Evolutionary conservation across 108 stramenopile species (phyloP).

Genomic region (Cylindrotheca fusiformis): DNA sequence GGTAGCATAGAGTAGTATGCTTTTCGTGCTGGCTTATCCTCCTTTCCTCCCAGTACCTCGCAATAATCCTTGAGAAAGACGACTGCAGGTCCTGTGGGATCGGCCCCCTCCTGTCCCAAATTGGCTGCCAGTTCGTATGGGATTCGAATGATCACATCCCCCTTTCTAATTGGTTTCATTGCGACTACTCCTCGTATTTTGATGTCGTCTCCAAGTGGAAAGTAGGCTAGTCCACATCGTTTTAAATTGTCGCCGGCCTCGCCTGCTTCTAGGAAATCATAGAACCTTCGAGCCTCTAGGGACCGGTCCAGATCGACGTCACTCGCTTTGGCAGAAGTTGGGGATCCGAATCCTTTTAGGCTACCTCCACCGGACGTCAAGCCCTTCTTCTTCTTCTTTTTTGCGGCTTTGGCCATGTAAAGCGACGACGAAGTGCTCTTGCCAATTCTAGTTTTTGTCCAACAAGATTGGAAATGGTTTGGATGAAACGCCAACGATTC

Average conservation of each 20-base stretch:
- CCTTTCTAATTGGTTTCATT: slow-evolving; percentile 56
- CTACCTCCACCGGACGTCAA: slow-evolving; percentile 7
- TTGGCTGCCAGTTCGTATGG: slow-evolving; percentile 74
- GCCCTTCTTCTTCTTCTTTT: slow-evolving; percentile 30
- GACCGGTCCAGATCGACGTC: slow-evolving; percentile 53
- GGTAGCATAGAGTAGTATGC: slow-evolving; percentile 71
- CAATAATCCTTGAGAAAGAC: slow-evolving; percentile 58
- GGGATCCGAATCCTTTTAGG: slow-evolving; percentile 25
- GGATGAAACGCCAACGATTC: too few species aligned
- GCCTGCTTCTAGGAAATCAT: slow-evolving; percentile 47
- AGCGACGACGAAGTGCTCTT: background rate
- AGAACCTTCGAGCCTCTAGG: slow-evolving; percentile 52
- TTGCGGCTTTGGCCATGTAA: slow-evolving; percentile 20
- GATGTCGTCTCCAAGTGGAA: slow-evolving; percentile 38
- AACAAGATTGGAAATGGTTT: too few species aligned
- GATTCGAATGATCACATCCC: slow-evolving; percentile 68
- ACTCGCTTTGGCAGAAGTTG: slow-evolving; percentile 14
- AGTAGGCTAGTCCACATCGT: slow-evolving; percentile 55
- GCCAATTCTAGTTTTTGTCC: background rate
- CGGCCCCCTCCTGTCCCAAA: slow-evolving; percentile 60
- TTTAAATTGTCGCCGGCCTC: slow-evolving; percentile 59
- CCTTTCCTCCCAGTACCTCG: slow-evolving; percentile 9
- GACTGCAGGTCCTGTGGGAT: slow-evolving; percentile 67
- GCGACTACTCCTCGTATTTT: slow-evolving; percentile 69
- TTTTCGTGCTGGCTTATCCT: slow-evolving; percentile 6